phyloP scores from a whole-genome alignment of 768 basidiomycete genomes.

The Tephrocybe rancida region DNA sequence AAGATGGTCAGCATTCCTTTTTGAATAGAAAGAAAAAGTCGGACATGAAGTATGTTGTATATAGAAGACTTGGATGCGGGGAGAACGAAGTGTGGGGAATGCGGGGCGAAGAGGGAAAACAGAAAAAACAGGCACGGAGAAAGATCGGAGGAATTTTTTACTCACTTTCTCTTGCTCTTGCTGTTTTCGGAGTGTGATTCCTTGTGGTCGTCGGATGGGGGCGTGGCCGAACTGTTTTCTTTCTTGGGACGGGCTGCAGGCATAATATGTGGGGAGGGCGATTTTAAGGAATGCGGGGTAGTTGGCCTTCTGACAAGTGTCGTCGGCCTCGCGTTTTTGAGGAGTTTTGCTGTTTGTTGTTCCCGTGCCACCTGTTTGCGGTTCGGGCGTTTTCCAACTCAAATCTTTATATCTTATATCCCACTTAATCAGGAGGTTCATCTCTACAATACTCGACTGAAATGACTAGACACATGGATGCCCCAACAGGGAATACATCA shows the following conservation, averaged over 20 bases:
- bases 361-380: constrained; percentile 42
- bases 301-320: constrained; percentile 22
- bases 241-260: constrained; percentile 70
- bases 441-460: constrained; percentile 28
- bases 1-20: constrained; percentile 34
- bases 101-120: constrained; percentile 40
- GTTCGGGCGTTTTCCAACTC: constrained; percentile 40
- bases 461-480: constrained; percentile 23
- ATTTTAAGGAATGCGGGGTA: constrained; percentile 33
- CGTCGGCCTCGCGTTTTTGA: constrained; percentile 33
- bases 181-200: constrained; percentile 64
- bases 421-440: constrained; percentile 34
- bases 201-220: constrained; percentile 68
- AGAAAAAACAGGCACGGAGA: constrained; percentile 49
- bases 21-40: constrained; percentile 21
- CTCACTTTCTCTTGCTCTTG: constrained; percentile 82
- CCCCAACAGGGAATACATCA: constrained; percentile 39
- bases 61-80: constrained; percentile 27
- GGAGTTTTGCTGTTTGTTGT: constrained; percentile 41
- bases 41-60: constrained; percentile 26
- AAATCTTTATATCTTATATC: constrained; percentile 42
- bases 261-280: constrained; percentile 47
- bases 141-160: constrained; percentile 52
- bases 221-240: constrained; percentile 61
- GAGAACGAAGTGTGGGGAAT: constrained; percentile 40